Base-by-base conservation (phyloP, 2,329 filamentous ascomycete genomes). In the Fusarium sp. region DNA sequence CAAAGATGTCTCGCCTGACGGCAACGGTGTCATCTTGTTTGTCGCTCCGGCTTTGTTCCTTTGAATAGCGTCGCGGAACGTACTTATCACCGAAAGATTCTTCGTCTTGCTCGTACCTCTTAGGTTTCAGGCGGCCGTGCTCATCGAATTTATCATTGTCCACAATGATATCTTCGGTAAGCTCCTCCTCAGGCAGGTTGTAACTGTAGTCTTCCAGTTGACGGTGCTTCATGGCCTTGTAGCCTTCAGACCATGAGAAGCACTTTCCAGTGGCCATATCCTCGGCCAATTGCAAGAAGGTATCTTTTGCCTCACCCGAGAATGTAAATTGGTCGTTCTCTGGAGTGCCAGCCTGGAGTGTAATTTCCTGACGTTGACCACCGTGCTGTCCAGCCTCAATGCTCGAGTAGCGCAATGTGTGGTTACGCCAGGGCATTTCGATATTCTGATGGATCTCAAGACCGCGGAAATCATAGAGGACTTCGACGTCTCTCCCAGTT, bases 301-400 rank as follows among this genome's bases (percentile, higher is more conserved):
- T 57, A 8, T 64, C 40, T 3, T 52, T 65, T 46, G 56, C 44
- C 13, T 59, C 40, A 2, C 19, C 19, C 19, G 39, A 36, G 38
- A 71, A 69, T 19, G 46, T 40, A 6, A n/a, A 8, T 1, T 19
- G 40, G 1, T 33, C 8, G 2, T 44, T 45, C 7, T 19, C 28
- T 4, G 51, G 49, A 13, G n/a, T 45, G 5, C 70, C 63, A 17
- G 67, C 57, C 21, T 71, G 62, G 19, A 89, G 79, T 3, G 79
- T 81, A 24, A 89, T 74, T 71, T 87, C 84, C 21, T 84, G 81
- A n/a, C 84, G 80, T 14, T 82, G 83, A 7, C 85, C 85, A 50
- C 83, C 84, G 60, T 84, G 83, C 51, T 81, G 80, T 0, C 85
- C 86, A 7, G 81, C 84, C 63, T 88, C 83, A 64, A 88, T 80